Evolutionary conservation across 257 asterid genomes (phyloP).

Genomic region (Eustoma russellianum): DNA sequence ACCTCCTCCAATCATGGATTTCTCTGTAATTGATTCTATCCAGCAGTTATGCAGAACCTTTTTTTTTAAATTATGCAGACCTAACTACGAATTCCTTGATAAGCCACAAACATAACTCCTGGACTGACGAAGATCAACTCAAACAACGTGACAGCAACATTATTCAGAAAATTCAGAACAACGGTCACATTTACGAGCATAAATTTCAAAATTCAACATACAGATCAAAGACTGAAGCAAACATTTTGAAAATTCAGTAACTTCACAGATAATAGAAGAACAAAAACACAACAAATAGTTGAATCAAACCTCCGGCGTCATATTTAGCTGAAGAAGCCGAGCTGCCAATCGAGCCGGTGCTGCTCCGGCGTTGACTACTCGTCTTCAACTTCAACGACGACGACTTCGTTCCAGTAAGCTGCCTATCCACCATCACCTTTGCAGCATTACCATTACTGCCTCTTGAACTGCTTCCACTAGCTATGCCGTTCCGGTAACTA

Average conservation of each 20-base stretch:
- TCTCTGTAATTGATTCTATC: neutral
- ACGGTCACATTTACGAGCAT: neutral
- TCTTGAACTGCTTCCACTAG: constrained; percentile 17
- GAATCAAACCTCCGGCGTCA: constrained; percentile 25
- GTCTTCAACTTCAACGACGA: constrained; percentile 40
- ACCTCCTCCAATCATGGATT: no score
- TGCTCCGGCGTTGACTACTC: constrained; percentile 33
- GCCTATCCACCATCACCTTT: constrained; percentile 33
- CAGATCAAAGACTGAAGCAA: neutral
- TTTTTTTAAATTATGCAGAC: no score
- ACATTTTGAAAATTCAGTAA: no score
- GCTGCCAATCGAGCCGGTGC: constrained; percentile 25
- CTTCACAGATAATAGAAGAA: neutral
- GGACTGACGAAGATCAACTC: neutral
- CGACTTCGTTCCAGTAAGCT: constrained; percentile 24
- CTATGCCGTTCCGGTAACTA: no score
- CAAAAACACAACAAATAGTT: neutral
- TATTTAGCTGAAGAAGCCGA: constrained; percentile 20
- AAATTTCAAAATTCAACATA: neutral
- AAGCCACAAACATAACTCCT: neutral
- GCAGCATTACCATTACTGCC: constrained; percentile 36
- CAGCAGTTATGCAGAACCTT: neutral
- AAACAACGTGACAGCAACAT: neutral
- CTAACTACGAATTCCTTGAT: neutral
- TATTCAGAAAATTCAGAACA: no score